These are phyloP conservation scores for Sophora flavescens DNA, from an alignment of 306 rosid species.

Conservation along the genomic window DNA sequence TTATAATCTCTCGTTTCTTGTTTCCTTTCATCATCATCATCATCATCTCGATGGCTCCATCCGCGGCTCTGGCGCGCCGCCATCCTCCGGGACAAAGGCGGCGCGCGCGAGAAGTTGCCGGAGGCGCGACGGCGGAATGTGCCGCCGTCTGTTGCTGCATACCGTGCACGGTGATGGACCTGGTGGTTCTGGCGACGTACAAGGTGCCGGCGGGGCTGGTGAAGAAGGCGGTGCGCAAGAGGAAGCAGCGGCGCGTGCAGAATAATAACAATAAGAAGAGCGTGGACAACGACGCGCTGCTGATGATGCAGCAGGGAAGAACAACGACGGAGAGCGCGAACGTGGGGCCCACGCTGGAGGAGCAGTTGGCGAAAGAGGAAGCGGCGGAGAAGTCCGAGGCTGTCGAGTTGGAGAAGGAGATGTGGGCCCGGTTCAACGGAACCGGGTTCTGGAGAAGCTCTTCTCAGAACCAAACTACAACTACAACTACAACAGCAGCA, in stretches of 20 bases:
- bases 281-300: background rate
- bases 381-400: conserved; percentile 22
- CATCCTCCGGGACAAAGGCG: conserved; percentile 20
- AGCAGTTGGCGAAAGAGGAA: background rate
- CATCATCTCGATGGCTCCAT: conserved; percentile 41
- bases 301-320: conserved; percentile 2
- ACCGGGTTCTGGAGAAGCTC: conserved; percentile 80
- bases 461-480: conserved; percentile 50
- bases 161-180: conserved; percentile 71
- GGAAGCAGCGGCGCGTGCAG: conserved; percentile 13
- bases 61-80: conserved; percentile 34
- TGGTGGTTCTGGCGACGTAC: conserved; percentile 58
- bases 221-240: conserved; percentile 57
- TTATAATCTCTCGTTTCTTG: too few species aligned
- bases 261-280: conserved; percentile 27
- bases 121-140: conserved; percentile 77
- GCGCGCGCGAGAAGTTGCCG: conserved; percentile 64
- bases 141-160: conserved; percentile 81
- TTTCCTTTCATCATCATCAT: background rate
- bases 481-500: background rate
- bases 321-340: background rate
- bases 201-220: conserved; percentile 71
- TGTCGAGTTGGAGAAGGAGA: conserved; percentile 56
- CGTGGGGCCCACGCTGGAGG: conserved; percentile 30
- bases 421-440: conserved; percentile 63